These are phyloP conservation scores for Plasmodium adleri DNA, from an alignment of 169 alveolate species.

Conservation along the genomic window DNA sequence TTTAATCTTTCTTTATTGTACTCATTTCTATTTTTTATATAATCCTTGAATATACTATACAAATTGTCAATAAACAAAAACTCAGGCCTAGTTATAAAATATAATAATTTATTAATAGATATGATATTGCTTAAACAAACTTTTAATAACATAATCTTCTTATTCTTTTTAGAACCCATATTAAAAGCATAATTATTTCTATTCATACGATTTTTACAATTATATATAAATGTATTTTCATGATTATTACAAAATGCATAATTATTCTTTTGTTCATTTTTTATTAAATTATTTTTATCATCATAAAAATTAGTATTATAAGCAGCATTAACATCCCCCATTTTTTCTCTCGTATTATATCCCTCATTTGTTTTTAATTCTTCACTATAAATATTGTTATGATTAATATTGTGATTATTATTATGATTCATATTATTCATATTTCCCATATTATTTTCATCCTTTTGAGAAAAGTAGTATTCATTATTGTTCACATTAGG, in stretches of 20 bases:
- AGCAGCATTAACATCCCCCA: not conserved
- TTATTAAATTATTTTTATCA: constrained; percentile 10
- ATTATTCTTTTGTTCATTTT: not conserved
- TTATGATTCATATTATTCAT: no score
- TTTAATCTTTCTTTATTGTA: not conserved
- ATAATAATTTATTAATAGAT: constrained; percentile 33
- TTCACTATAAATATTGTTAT: no score
- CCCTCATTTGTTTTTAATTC: no score
- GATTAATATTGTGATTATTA: no score
- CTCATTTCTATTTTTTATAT: constrained; percentile 32
- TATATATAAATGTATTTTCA: not conserved
- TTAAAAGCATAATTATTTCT: not conserved
- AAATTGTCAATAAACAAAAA: constrained; percentile 58
- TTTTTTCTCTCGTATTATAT: no score
- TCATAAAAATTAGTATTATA: not conserved
- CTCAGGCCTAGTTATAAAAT: constrained; percentile 48
- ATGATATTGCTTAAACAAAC: constrained; percentile 31
- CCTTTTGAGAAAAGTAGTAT: not conserved
- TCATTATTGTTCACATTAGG: not conserved
- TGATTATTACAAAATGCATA: not conserved
- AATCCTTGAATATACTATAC: constrained; percentile 32
- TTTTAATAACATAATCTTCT: constrained; percentile 22
- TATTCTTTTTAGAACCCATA: constrained; percentile 19
- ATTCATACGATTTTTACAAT: constrained; percentile 5
- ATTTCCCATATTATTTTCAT: not conserved